Evolutionary conservation across 2,329 filamentous ascomycete genomes (phyloP), one percentile per base, ranked within the genome.

Genomic region (Lecanicillium sp.): DNA sequence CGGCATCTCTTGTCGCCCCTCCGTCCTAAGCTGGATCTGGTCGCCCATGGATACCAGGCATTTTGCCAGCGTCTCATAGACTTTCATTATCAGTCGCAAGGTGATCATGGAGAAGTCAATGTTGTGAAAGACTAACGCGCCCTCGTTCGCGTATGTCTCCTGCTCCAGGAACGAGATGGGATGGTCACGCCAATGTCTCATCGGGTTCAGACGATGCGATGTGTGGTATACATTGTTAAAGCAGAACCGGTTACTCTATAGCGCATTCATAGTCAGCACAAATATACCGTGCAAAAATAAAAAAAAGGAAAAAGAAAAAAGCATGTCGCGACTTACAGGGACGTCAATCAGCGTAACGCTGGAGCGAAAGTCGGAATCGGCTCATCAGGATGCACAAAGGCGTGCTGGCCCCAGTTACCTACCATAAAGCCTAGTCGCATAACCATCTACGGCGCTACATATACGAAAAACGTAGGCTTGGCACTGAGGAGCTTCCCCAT

Each of bases 171-270:
- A 89, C 6, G 85, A 78, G 11, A 81, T 71, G 0, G 87, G 87
- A 56, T 90, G 87, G 17, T 90, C 84, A 49, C 87, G 81, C 87
- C 87, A 91, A 68, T 90, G 87, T 2, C 87, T 79, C 23, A 79
- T 74, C 0, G 85, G 86, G 65, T 90, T 88, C 44, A 90, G 77
- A 58, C 90, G 86, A 60, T 90, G 87, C 15, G 84, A 87, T 6
- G 85, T 90, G 65, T 90, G 86, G 63, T 89, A 90, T 54, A 86
- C 86, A 57, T 90, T 86, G 57, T 90, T 90, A 74, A 84, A 90
- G 68, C 84, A 90, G 65, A 84, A 84, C 29, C 87, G 83, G 63
- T 90, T 90, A 65, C 82, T 87, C 85, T 89, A 56, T 14, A 23
- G 10, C 19, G 12, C 10, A 17, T 21, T 4, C 17, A 19, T 40